Evolutionary conservation across 352 stramenopile genomes (phyloP).

Genomic region (Phytopythium litorale): DNA sequence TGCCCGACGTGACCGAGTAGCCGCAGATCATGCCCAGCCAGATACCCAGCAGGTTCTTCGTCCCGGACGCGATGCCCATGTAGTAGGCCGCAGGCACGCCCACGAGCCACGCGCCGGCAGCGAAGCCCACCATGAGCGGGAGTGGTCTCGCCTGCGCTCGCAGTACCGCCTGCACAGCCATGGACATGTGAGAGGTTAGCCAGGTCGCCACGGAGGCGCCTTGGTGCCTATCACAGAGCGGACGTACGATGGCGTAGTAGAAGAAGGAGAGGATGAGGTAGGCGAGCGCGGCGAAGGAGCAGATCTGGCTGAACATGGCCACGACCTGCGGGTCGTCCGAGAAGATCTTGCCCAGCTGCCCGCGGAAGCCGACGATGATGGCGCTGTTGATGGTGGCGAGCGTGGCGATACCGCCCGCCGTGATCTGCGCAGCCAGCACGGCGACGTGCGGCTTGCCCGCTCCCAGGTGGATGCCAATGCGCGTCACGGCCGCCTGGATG

Average conservation of each 20-base stretch:
- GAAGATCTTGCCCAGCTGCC: constrained; percentile 62
- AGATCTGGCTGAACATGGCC: constrained; percentile 58
- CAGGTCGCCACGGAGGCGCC: background rate
- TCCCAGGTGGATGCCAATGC: constrained; percentile 62
- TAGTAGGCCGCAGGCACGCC: constrained; percentile 71
- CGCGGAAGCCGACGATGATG: constrained; percentile 39
- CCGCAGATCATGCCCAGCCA: constrained; percentile 64
- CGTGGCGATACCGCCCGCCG: constrained; percentile 35
- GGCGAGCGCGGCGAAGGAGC: constrained; percentile 41
- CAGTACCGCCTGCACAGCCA: constrained; percentile 44
- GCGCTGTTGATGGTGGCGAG: constrained; percentile 40
- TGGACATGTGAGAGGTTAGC: background rate
- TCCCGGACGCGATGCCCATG: constrained; percentile 38
- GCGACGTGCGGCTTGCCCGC: constrained; percentile 34
- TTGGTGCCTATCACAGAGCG: no score
- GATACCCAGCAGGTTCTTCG: constrained; percentile 50
- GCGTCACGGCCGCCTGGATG: constrained; percentile 54
- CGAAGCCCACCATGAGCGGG: constrained; percentile 57
- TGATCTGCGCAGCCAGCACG: constrained; percentile 50
- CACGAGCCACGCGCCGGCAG: constrained; percentile 64
- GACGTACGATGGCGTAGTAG: constrained; percentile 69
- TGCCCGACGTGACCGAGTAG: constrained; percentile 69
- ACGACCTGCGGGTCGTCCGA: constrained; percentile 63
- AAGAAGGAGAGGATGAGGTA: constrained; percentile 81
- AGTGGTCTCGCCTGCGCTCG: constrained; percentile 53